Conservation (phyloP, 2,329 filamentous ascomycete species). For the Bertia moriformis region DNA sequence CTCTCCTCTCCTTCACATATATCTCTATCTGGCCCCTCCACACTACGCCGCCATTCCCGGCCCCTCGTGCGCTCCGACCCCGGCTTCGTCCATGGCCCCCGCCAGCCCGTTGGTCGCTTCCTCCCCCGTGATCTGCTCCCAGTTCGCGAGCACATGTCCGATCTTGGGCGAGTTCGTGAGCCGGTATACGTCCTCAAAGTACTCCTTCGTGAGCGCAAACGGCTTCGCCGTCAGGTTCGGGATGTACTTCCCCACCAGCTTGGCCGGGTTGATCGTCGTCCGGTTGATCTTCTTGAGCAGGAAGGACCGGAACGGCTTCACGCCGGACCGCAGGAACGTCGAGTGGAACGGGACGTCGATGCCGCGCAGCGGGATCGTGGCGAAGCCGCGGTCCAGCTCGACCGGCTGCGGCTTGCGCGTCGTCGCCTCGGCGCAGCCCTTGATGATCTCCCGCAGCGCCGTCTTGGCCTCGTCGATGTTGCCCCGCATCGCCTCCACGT, state of each 20-base stretch:
- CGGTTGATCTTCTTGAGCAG: constrained; percentile 99
- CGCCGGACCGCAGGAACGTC: constrained; percentile 90
- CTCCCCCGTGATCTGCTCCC: constrained; percentile 57
- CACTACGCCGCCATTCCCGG: constrained; percentile 14
- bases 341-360: constrained; percentile 99
- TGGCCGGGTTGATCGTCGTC: constrained; percentile 92
- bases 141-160: constrained; percentile 71
- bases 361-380: constrained; percentile 88
- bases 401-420: constrained; percentile 77
- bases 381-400: constrained; percentile 84
- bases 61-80: background rate
- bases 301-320: constrained; percentile 98
- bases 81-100: too few relatives aligned
- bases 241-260: constrained; percentile 96
- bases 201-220: constrained; percentile 92
- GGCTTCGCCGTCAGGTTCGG: constrained; percentile 94
- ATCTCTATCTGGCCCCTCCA: constrained; percentile 21
- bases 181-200: constrained; percentile 96
- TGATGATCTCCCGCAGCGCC: constrained; percentile 81
- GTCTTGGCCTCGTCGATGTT: constrained; percentile 83
- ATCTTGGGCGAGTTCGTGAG: constrained; percentile 75
- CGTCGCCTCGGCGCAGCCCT: constrained; percentile 73
- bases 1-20: constrained; percentile 7
- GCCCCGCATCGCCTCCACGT: constrained; percentile 84
- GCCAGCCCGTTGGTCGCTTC: constrained; percentile 18